Base-by-base conservation (phyloP, 2,329 filamentous ascomycete species). In the Periconia sp. region DNA sequence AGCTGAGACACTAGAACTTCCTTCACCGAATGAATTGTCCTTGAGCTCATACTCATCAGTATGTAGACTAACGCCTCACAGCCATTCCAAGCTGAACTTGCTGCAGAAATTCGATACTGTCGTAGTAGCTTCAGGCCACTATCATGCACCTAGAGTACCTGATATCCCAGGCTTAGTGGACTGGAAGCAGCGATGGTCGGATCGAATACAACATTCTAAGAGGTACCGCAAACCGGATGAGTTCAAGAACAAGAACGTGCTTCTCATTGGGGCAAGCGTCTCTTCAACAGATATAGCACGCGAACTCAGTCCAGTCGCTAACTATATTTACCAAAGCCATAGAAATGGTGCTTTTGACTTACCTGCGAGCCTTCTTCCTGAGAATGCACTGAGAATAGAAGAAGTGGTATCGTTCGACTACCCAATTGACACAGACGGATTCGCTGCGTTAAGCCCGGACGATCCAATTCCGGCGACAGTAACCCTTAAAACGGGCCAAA, bases 331-430 rank as follows among this genome's bases (percentile, higher is more conserved):
- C 48, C 79, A 81, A 52, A 84, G 80, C 48, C 81, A 82, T 1
- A 74, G 85, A 17, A 78, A 79, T 18, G 84, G 85, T 3, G 66
- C 70, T 0, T 86, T 83, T 43, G 85, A 88, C 57, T 63, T 85
- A 0, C 76, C 81, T 0, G 65, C 73, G 0, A 71, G 59, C 1
- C 57, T 84, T 13, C 70, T 88, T 0, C 84, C 85, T 0, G 61
- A 71, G 0, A 80, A 78, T 8, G 77, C 74, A 0, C 68, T 74
- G 1, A 73, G 83, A 8, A 70, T 88, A 0, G 74, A 73, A 0
- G 78, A 79, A 10, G 72, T 86, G 1, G 61, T 67, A 0, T 67
- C 69, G 0, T 86, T 81, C 40, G 65, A 76, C 17, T 41, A 42
- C 1, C 30, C 47, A 9, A 16, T 12, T 11, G 25, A n/a, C 4